These are phyloP conservation scores for Albizia julibrissin DNA, from an alignment of 306 rosid species.

Conservation along the genomic window DNA sequence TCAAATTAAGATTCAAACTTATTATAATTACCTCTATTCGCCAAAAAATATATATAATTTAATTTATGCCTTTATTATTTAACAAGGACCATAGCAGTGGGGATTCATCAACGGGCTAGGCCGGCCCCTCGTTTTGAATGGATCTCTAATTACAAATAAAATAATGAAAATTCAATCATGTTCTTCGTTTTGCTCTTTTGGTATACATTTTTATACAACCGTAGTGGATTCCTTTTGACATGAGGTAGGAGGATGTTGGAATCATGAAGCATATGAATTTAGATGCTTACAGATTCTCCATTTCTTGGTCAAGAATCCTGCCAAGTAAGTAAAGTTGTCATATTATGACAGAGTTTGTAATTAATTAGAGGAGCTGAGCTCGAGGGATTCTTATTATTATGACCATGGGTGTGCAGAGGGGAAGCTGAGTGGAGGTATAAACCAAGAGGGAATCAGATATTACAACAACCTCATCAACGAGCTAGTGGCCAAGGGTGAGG, in stretches of 20 bases:
- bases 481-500: conserved; percentile 48
- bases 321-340: conserved; percentile 49
- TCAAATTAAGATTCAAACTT: background rate
- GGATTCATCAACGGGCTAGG: background rate
- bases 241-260: conserved; percentile 57
- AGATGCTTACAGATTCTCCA: conserved; percentile 73
- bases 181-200: no score
- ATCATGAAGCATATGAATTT: conserved; percentile 54
- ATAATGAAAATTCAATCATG: background rate
- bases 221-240: background rate
- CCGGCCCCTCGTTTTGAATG: background rate
- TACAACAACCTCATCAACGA: conserved; percentile 41
- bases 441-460: conserved; percentile 45
- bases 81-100: background rate
- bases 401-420: conserved; percentile 34
- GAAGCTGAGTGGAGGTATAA: conserved; percentile 56
- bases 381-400: background rate
- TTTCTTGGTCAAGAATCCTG: conserved; percentile 69
- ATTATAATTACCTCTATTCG: no score
- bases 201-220: background rate
- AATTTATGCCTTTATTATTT: background rate
- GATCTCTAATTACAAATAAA: background rate
- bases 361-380: background rate
- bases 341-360: background rate
- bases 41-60: no score